Evolutionary conservation across 192 early-diverging fungal species (phyloP).

Genomic region (Coemansia sp.): DNA sequence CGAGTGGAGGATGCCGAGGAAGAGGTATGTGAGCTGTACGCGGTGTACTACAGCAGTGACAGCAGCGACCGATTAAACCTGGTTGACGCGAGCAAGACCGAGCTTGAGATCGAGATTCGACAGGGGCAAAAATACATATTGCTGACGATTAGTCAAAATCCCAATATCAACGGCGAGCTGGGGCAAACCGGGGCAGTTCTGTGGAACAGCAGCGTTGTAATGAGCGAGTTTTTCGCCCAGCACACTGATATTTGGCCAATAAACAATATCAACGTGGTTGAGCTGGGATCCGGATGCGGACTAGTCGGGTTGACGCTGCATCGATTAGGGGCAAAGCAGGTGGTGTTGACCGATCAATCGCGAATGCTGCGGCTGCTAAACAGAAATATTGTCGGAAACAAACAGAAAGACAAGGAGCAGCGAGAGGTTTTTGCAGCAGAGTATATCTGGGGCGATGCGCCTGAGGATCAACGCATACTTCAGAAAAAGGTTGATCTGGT

Average conservation of each 20-base stretch:
- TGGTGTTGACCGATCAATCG: constrained; percentile 42
- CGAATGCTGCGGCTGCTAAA: constrained; percentile 35
- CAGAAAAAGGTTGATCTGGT: constrained; percentile 29
- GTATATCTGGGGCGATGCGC: constrained; percentile 30
- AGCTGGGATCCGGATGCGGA: constrained; percentile 49
- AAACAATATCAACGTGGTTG: constrained; percentile 12
- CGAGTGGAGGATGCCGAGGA: constrained; percentile 32
- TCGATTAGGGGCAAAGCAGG: constrained; percentile 27
- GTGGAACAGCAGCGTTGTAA: constrained; percentile 51
- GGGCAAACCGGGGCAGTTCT: constrained; percentile 49
- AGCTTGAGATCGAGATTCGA: constrained; percentile 41
- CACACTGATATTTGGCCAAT: constrained; percentile 13
- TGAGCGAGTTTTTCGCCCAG: constrained; percentile 31
- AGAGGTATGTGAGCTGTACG: constrained; percentile 51
- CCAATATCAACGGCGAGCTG: constrained; percentile 43
- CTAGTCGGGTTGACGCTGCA: constrained; percentile 42
- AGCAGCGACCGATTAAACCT: constrained; percentile 11
- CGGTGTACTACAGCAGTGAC: constrained; percentile 36
- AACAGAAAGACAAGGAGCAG: background rate
- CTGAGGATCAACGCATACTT: constrained; percentile 26
- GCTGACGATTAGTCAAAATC: constrained; percentile 43
- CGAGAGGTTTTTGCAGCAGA: constrained; percentile 23
- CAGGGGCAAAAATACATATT: constrained; percentile 6
- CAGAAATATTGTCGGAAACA: constrained; percentile 23
- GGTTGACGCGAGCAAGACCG: constrained; percentile 20